These are phyloP conservation scores for Cymbopogon flexuosus DNA, from an alignment of 202 grass and related monocot species.

Conservation along the genomic window DNA sequence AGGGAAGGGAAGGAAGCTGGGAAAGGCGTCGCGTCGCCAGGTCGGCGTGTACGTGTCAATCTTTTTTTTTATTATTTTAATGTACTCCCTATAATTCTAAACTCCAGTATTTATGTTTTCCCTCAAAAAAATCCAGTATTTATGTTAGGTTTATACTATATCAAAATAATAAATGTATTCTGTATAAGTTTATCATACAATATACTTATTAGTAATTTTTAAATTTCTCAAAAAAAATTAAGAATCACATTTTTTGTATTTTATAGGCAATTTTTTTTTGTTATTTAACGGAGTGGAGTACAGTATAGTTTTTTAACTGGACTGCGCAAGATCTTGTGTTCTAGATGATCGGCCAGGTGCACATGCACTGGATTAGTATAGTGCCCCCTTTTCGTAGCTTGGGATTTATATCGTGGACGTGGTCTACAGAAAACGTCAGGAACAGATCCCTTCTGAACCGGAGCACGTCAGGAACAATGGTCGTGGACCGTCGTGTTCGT, in stretches of 20 bases:
- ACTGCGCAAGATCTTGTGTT: background rate
- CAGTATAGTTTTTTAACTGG: background rate
- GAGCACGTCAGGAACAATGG: background rate
- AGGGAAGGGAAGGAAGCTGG: background rate
- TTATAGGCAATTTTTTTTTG: no score
- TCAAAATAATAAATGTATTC: no score
- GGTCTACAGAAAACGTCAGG: no score
- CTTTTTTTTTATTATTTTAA: background rate
- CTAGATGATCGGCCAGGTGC: background rate
- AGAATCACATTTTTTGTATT: background rate
- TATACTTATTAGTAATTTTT: no score
- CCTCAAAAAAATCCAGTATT: no score
- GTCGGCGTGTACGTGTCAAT: slow-evolving; percentile 6
- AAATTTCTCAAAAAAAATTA: background rate
- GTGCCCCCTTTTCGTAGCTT: background rate
- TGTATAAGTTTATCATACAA: no score
- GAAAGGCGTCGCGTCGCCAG: background rate
- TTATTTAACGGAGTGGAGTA: background rate
- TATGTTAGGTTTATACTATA: no score
- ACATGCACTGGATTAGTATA: background rate
- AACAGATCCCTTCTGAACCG: background rate
- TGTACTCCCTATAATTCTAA: no score
- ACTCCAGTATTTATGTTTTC: no score
- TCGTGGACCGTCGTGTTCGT: background rate
- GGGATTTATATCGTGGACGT: background rate